Base-by-base conservation (phyloP, 805 yeast species). In the Dipodascus geniculatus region DNA sequence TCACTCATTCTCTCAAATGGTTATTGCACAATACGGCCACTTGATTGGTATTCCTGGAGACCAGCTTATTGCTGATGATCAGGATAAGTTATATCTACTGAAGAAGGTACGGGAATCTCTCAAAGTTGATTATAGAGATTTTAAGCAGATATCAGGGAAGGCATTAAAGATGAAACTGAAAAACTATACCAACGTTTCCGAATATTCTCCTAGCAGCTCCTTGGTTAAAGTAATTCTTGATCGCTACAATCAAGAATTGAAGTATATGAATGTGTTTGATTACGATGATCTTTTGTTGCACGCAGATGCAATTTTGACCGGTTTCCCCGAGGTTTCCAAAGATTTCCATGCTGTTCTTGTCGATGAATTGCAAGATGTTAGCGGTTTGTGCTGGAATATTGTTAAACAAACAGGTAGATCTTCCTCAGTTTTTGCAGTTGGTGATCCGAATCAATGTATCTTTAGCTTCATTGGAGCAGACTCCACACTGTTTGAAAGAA, bases 361-460 rank as follows among this genome's bases (percentile, higher is more conserved):
- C 3, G 99, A 91, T 68, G 99, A 91, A 68, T 93, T 89, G 62
- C 98, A 91, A 69, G 99, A 93, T 61, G 89, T 97, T 0, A 87
- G 85, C 60, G 72, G 72, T 33, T 73, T 88, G 17, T 98, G 93
- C 64, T 72, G 88, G 58, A 78, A 80, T 53, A 70, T 93, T 49
- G 76, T 87, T 73, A 76, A 76, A 57, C 65, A 68, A 19, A 33
- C 48, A 6, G n/a, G 49, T 2, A 38, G 42, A 1, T 6, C n/a
- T 20, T 23, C 31, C 8, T 35, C 59, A 22, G 75, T 91, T 6
- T 87, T 96, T 0, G 82, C 89, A 1, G 97, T 91, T 1, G 99
- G 99, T 0, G 99, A 91, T 64, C 96, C 96, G 0, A 96, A 93
- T 66, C 99, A 91, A 67, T 83, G 95, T 63, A 91, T 91, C 22